These are phyloP conservation scores for Pyrrhoderma lamaoense DNA, from an alignment of 1,284 basidiomycete species.

Conservation along the genomic window DNA sequence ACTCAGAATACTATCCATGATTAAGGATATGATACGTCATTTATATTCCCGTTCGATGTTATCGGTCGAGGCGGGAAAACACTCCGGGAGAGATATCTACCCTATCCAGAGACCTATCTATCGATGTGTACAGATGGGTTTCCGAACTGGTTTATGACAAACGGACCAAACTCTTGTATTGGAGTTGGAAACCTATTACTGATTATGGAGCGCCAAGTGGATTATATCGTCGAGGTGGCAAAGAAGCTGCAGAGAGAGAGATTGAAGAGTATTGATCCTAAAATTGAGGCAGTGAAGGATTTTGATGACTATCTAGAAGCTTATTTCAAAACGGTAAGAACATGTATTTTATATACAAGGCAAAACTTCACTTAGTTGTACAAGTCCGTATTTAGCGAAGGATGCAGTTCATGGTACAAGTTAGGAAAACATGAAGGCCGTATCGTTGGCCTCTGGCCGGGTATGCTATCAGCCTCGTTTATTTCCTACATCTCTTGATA, in stretches of 20 bases:
- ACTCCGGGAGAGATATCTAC: conserved; percentile 42
- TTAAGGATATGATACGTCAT: conserved; percentile 48
- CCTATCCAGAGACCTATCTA: conserved; percentile 49
- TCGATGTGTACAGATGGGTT: conserved; percentile 51
- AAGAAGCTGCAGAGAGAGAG: conserved; percentile 53
- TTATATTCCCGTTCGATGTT: conserved; percentile 42
- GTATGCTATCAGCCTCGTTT: conserved; percentile 24
- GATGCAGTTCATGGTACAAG: conserved; percentile 64
- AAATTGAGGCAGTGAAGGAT: conserved; percentile 47
- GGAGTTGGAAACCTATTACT: conserved; percentile 46
- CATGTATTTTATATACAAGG: neutral
- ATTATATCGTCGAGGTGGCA: conserved; percentile 46
- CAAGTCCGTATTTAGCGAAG: conserved; percentile 50
- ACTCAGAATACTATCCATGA: neutral
- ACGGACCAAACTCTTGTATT: conserved; percentile 52
- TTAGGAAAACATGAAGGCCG: conserved; percentile 49
- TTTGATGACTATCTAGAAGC: conserved; percentile 49
- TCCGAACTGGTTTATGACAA: conserved; percentile 50
- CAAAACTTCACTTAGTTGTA: neutral
- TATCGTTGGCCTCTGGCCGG: conserved; percentile 53
- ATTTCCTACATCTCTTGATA: too few relatives aligned
- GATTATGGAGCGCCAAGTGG: conserved; percentile 48
- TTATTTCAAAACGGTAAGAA: conserved; percentile 43
- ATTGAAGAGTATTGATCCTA: conserved; percentile 50
- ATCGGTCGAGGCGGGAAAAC: conserved; percentile 42